These are phyloP conservation scores for Boletus eberwhitei DNA, from an alignment of 768 basidiomycete species.

Conservation along the genomic window DNA sequence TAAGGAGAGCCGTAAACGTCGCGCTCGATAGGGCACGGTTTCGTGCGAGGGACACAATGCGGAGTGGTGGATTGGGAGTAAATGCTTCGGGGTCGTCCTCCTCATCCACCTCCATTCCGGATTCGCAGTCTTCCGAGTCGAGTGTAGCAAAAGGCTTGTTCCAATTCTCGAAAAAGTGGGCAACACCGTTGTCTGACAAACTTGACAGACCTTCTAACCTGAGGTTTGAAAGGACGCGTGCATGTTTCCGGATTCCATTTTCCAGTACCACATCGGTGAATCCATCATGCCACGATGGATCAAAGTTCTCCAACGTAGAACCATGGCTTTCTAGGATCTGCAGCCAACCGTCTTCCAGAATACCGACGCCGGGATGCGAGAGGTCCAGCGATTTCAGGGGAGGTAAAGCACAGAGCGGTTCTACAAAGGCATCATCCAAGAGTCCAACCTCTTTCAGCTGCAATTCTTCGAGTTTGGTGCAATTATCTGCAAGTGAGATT, in stretches of 20 bases:
- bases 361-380: conserved; percentile 55
- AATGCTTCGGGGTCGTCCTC: not conserved
- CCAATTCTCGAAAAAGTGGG: conserved; percentile 65
- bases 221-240: conserved; percentile 48
- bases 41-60: conserved; percentile 57
- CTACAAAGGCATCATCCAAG: conserved; percentile 63
- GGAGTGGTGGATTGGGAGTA: conserved; percentile 45
- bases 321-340: conserved; percentile 56
- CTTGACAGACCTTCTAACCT: conserved; percentile 52
- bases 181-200: conserved; percentile 69
- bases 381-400: conserved; percentile 64
- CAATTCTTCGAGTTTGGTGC: conserved; percentile 59
- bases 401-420: conserved; percentile 38
- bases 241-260: conserved; percentile 54
- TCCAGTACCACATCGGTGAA: conserved; percentile 61
- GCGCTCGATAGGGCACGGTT: conserved; percentile 50
- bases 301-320: conserved; percentile 50
- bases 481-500: conserved; percentile 48
- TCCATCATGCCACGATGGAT: conserved; percentile 66
- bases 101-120: conserved; percentile 20
- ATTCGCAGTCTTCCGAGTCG: conserved; percentile 12
- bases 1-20: conserved; percentile 61
- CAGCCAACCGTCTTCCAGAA: conserved; percentile 52
- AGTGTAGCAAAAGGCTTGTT: conserved; percentile 12
- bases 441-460: conserved; percentile 76